Evolutionary conservation across 2,329 filamentous ascomycete genomes (phyloP).

Genomic region (Dendryphion nanum): DNA sequence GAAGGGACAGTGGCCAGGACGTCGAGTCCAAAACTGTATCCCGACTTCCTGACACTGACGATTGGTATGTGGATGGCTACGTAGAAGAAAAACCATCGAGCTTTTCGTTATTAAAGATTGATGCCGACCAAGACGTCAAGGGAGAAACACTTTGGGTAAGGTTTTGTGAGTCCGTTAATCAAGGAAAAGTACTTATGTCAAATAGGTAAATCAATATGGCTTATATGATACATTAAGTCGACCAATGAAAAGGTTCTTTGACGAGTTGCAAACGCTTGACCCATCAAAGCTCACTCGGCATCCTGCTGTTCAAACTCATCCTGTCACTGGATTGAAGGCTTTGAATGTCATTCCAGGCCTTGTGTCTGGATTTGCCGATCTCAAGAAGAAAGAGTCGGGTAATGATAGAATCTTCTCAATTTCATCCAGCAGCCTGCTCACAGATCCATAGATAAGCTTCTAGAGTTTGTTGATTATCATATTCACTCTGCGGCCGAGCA

Average conservation of each 20-base stretch:
- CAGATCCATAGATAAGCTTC: slow-evolving; percentile 10
- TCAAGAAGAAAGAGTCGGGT: slow-evolving; percentile 51
- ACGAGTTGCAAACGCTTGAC: slow-evolving; percentile 7
- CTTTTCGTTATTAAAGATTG: slow-evolving; percentile 4
- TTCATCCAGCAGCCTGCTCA: too few species aligned
- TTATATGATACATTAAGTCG: slow-evolving; percentile 12
- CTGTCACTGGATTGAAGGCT: slow-evolving; percentile 48
- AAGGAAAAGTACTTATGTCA: not conserved
- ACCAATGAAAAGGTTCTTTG: slow-evolving; percentile 8
- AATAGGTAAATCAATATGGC: slow-evolving; percentile 11
- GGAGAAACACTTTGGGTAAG: not conserved
- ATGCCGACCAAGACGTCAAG: slow-evolving; percentile 2
- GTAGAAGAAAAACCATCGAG: slow-evolving; percentile 7
- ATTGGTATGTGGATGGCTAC: slow-evolving; percentile 1
- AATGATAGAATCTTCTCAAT: too few species aligned
- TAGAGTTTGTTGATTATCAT: slow-evolving; percentile 9
- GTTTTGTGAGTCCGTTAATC: not conserved
- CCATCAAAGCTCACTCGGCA: slow-evolving; percentile 33
- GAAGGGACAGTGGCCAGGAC: not conserved
- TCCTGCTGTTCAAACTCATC: slow-evolving; percentile 51
- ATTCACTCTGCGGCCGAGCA: slow-evolving; percentile 11
- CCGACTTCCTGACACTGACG: too few species aligned
- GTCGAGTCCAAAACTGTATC: not conserved
- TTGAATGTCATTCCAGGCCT: slow-evolving; percentile 42
- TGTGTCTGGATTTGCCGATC: slow-evolving; percentile 49